phyloP scores from a whole-genome alignment of 768 basidiomycete genomes.

The Dendrothele bispora region DNA sequence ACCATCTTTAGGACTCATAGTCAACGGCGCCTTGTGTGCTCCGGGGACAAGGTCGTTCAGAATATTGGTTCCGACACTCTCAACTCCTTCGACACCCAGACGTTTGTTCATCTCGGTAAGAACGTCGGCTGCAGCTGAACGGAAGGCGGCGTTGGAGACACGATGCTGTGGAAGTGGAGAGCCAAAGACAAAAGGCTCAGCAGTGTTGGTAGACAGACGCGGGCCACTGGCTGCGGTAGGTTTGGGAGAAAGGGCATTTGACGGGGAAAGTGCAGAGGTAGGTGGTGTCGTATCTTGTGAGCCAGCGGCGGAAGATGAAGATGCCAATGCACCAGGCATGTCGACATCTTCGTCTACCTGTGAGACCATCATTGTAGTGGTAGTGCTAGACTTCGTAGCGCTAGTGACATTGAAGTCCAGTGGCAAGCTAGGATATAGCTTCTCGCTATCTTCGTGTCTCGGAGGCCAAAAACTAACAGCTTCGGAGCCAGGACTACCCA shows the following conservation, averaged over 20 bases:
- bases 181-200: constrained; percentile 72
- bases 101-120: constrained; percentile 83
- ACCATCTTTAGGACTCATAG: not conserved
- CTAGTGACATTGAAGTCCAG: not conserved
- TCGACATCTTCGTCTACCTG: not conserved
- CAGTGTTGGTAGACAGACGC: too few relatives aligned
- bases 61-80: constrained; percentile 44
- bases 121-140: constrained; percentile 63
- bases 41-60: constrained; percentile 41
- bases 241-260: not conserved
- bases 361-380: too few relatives aligned
- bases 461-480: constrained; percentile 45
- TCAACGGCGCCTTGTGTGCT: constrained; percentile 4
- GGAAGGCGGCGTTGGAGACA: constrained; percentile 67
- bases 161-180: constrained; percentile 67
- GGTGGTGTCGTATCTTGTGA: not conserved
- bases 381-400: not conserved
- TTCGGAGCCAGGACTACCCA: constrained; percentile 49
- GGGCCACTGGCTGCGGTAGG: too few relatives aligned
- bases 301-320: not conserved
- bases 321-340: not conserved
- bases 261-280: not conserved
- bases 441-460: constrained; percentile 16
- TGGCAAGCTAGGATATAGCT: constrained; percentile 34
- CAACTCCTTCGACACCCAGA: constrained; percentile 56